Evolutionary conservation across 108 stramenopile genomes (phyloP), one percentile per base, ranked within the genome.

Genomic region (Nitzschia sp.): DNA sequence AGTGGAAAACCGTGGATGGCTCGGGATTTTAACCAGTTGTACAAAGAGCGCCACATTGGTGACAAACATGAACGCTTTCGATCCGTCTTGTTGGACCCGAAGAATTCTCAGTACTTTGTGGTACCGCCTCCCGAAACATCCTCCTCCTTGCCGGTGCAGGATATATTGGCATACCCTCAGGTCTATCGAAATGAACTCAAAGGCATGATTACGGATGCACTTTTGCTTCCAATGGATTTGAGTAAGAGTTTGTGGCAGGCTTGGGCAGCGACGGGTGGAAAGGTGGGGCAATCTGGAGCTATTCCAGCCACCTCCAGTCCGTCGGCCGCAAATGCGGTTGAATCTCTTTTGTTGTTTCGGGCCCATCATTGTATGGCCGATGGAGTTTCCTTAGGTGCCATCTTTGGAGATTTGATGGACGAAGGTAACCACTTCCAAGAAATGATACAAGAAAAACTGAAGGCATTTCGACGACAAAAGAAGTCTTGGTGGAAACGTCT

Each of bases 291-390:
- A 44, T 70, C 78, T n/a, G 66, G 71, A n/a, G 54, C 66, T 5
- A 64, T 69, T 30, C 45, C 66, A 31, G 38, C 47, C 48, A 45
- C 26, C 25, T 4, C 27, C 47, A 44, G 23, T 21, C 23, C n/a
- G 16, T 19, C 44, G 9, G 35, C 16, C 6, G 5, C 44, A 15
- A 45, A 38, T 23, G 19, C 46, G 26, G 81, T 81, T 5, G 93
- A 95, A 63, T 84, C 87, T 16, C 55, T 91, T 0, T 50, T 95
- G 5, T 54, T 92, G 1, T 95, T 95, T 71, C 89, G 89, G 56
- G 84, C 81, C 1, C 90, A 91, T 54, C 94, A 95, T 72, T 84
- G 83, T 4, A 36, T 95, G 71, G 94, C 82, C 3, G 94, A 95
- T 80, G 94, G 91, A 3, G 91, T 88, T 6, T 82, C 80, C 19